A percentile compares a stretch with the other conserved stretches of the same genome.
Conservation (phyloP, 2,329 filamentous ascomycete genomes). For the Colletotrichum melonis region DNA sequence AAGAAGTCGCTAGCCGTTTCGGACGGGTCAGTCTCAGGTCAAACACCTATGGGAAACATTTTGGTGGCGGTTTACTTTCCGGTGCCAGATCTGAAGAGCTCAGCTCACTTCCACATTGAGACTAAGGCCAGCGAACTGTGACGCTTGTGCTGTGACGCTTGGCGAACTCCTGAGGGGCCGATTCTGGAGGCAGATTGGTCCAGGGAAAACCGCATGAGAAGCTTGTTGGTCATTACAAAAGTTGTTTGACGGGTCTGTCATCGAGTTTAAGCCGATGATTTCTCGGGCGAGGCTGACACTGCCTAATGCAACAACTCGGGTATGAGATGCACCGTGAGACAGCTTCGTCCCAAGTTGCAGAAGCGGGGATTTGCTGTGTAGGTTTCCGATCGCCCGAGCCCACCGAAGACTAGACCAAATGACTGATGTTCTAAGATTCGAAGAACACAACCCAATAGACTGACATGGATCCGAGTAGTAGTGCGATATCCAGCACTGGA, state of each 20-base stretch:
- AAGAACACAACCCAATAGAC: constrained; percentile 8
- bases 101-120: background rate
- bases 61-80: constrained; percentile 11
- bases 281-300: constrained; percentile 11
- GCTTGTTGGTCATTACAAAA: constrained; percentile 20
- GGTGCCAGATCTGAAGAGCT: constrained; percentile 13
- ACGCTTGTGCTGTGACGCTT: constrained; percentile 21
- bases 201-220: constrained; percentile 5
- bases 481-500: constrained; percentile 1
- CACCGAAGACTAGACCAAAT: constrained; percentile 33
- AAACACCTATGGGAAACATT: constrained; percentile 7
- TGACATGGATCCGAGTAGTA: background rate
- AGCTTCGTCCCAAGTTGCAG: constrained; percentile 33
- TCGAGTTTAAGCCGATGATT: constrained; percentile 31
- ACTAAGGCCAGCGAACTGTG: constrained; percentile 8
- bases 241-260: constrained; percentile 32
- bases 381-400: constrained; percentile 34
- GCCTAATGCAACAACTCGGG: constrained; percentile 31
- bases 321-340: constrained; percentile 35
- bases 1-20: constrained; percentile 21
- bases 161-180: constrained; percentile 13
- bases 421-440: background rate
- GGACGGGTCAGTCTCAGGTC: constrained; percentile 28
- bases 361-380: constrained; percentile 21
- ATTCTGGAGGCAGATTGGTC: constrained; percentile 5